These are phyloP conservation scores for Phylloporus scabripes DNA, from an alignment of 768 basidiomycete genomes.

Conservation along the genomic window DNA sequence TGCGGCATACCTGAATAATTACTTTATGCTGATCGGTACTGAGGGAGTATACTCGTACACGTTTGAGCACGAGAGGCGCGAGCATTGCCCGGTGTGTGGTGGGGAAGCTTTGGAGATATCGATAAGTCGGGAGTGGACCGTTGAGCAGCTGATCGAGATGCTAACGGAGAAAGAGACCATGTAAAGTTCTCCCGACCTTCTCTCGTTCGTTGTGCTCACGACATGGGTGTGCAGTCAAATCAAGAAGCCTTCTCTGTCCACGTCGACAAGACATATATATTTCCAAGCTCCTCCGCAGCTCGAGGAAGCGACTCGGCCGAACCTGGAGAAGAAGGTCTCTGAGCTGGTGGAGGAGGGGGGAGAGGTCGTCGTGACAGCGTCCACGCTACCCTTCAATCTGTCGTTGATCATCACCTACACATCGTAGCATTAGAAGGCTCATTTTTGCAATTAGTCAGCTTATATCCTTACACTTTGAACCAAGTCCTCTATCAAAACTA, in stretches of 20 bases:
- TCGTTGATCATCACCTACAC: constrained; percentile 59
- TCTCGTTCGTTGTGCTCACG: constrained; percentile 5
- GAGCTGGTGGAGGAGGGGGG: constrained; percentile 76
- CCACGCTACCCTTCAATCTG: constrained; percentile 81
- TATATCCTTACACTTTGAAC: not conserved
- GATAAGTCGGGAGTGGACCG: constrained; percentile 65
- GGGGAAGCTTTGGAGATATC: constrained; percentile 77
- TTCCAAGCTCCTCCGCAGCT: constrained; percentile 92
- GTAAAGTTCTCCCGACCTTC: constrained; percentile 42
- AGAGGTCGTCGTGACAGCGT: constrained; percentile 85
- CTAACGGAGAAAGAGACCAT: constrained; percentile 85
- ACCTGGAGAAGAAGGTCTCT: constrained; percentile 78
- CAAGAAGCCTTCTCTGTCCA: constrained; percentile 90
- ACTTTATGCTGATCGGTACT: constrained; percentile 97
- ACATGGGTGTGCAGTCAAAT: constrained; percentile 64
- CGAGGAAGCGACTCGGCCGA: constrained; percentile 83
- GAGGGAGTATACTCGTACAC: constrained; percentile 97
- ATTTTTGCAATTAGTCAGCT: constrained; percentile 26
- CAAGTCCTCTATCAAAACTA: constrained; percentile 19
- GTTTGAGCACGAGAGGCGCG: constrained; percentile 89
- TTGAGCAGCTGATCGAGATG: constrained; percentile 85
- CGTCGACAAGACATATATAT: constrained; percentile 73
- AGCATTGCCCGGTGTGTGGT: constrained; percentile 96
- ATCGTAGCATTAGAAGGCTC: constrained; percentile 19
- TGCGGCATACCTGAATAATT: constrained; percentile 92